Evolutionary conservation across 345 rosid genomes (phyloP), one percentile per base, ranked within the genome.

Genomic region (Odontarrhena argentea): DNA sequence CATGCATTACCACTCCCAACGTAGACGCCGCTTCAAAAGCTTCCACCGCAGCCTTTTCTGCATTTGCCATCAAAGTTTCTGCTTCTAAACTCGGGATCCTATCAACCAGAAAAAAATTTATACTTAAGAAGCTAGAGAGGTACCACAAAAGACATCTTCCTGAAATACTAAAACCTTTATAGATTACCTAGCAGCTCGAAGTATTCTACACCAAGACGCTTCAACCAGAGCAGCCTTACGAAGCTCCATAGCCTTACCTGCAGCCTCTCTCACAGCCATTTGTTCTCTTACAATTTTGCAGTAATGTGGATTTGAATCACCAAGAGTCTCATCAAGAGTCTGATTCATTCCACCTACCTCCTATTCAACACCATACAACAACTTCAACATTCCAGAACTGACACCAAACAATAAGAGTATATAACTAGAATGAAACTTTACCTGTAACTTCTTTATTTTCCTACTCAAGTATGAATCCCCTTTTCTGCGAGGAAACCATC

Each of bases 371-470:
- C 12, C 58, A 12, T 8, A 49, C 37, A 10, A 74, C 9, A 50
- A 0, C 14, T 48, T 45, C 7, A 52, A 3, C 11, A 58, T 35
- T 11, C 49, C 9, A 49, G 13, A 45, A 30, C 63, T 26, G 0
- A 43, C 6, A 51, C 14, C 60, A 71, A 43, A 14, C 55, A 57
- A 22, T 55, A 10, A 28, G 5, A 26, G 2, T 14, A 44, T 53
- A 32, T 57, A 40, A 35, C 13, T 63, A 25, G 37, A 26, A 18
- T n/a, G 26, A 53, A 63, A 30, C 13, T 25, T 34, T 41, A 94
- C 99, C 99, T 88, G 99, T 68, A 94, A 80, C 92, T 82, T 83
- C 70, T 87, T 85, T 30, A 94, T 88, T 74, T 94, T 94, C 80
- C 88, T 87, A 49, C 85, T 85, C 72, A 91, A 75, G 79, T 82